phyloP scores from a whole-genome alignment of 805 yeast species.

The Candida loeiensis region DNA sequence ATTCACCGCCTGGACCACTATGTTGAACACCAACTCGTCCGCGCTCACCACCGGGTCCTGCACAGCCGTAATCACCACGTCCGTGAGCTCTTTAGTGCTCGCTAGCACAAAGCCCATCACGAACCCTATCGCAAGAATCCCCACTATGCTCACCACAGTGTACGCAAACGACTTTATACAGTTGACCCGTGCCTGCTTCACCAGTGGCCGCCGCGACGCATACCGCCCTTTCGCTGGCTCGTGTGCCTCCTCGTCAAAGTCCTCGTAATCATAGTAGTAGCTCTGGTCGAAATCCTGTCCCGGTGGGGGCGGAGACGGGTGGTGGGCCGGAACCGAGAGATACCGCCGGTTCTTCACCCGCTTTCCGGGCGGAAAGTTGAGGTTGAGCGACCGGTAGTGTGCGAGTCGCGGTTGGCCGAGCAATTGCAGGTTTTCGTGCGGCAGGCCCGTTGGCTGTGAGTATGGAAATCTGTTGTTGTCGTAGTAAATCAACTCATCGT shows the following conservation, averaged over 20 bases:
- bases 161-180: conserved; percentile 36
- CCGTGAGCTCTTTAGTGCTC: conserved; percentile 75
- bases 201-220: conserved; percentile 19
- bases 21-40: conserved; percentile 79
- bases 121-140: conserved; percentile 69
- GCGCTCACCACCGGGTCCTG: conserved; percentile 73
- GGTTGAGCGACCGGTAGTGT: conserved; percentile 40
- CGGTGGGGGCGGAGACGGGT: conserved; percentile 1
- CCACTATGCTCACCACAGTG: conserved; percentile 42
- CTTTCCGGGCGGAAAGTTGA: conserved; percentile 24
- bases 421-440: conserved; percentile 29
- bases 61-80: conserved; percentile 58
- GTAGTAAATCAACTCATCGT: conserved; percentile 49
- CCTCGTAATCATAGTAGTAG: conserved; percentile 38
- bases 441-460: conserved; percentile 11
- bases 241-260: conserved; percentile 28
- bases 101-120: conserved; percentile 81
- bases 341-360: conserved; percentile 31
- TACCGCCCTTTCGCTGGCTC: conserved; percentile 12
- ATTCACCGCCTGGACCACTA: conserved; percentile 75
- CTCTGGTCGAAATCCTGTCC: conserved; percentile 1
- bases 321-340: conserved; percentile 30
- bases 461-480: conserved; percentile 42
- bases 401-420: conserved; percentile 29
- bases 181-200: conserved; percentile 14